Percentiles rank a stretch among this genome's conserved stretches.
Evolutionary conservation across 305 asterid species (phyloP).

Genomic region (Fraxinus ornus): DNA sequence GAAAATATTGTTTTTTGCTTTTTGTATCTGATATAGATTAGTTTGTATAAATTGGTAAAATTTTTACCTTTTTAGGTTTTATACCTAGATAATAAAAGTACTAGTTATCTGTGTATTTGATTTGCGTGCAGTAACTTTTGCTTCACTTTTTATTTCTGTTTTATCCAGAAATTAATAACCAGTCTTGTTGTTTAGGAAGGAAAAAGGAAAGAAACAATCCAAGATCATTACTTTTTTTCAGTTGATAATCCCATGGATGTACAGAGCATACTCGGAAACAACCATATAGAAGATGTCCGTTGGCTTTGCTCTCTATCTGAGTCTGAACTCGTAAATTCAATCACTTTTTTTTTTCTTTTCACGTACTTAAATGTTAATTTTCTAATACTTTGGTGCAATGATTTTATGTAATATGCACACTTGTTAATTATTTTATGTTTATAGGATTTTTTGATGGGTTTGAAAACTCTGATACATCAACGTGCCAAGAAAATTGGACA

Average conservation of each 20-base stretch:
- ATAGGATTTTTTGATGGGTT: conserved; percentile 54
- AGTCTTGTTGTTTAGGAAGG: not conserved
- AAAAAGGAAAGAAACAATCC: not conserved
- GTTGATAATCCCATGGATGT: conserved; percentile 20
- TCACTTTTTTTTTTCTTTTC: not conserved
- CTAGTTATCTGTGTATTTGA: not conserved
- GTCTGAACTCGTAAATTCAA: conserved; percentile 53
- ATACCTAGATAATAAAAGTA: not conserved
- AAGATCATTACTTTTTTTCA: not conserved
- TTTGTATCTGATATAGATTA: not conserved
- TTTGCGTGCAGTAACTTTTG: not conserved
- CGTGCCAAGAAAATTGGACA: conserved; percentile 61
- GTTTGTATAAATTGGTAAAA: not conserved
- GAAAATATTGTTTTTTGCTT: not conserved
- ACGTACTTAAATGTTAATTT: not conserved
- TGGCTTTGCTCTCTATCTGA: conserved; percentile 74
- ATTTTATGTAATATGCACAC: not conserved
- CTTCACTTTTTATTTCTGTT: not conserved
- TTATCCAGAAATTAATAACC: not conserved
- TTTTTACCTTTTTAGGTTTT: not conserved
- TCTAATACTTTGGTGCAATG: not conserved
- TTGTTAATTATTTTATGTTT: not conserved
- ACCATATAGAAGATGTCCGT: conserved; percentile 55
- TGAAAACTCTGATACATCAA: conserved; percentile 47
- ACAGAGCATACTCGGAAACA: conserved; percentile 24